Evolutionary conservation across 2,329 filamentous ascomycete species (phyloP).

Genomic region (Magnaporthiopsis poae): DNA sequence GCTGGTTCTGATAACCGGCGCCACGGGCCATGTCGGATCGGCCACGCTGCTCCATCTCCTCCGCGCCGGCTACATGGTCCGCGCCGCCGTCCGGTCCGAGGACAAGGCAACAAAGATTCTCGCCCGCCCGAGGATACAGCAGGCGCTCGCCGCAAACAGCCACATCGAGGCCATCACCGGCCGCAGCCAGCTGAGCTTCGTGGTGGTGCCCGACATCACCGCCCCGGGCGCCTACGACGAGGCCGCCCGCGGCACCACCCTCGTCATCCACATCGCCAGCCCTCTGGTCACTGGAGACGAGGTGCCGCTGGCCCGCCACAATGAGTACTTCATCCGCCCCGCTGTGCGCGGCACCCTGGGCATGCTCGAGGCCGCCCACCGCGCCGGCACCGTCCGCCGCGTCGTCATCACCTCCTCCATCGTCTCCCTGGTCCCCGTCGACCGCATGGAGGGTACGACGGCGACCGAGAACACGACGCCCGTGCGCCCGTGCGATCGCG

Average conservation of each 20-base stretch:
- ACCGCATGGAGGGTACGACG: slow-evolving; percentile 14
- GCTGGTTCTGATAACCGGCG: slow-evolving; percentile 13
- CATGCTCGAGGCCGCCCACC: slow-evolving; percentile 13
- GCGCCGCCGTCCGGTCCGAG: slow-evolving; percentile 13
- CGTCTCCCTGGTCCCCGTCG: slow-evolving; percentile 14
- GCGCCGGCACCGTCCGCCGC: slow-evolving; percentile 10
- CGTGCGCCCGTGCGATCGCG: slow-evolving; percentile 21
- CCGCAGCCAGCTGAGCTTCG: slow-evolving; percentile 8
- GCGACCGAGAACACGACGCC: slow-evolving; percentile 20
- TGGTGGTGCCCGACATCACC: slow-evolving; percentile 13
- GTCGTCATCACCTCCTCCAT: slow-evolving; percentile 22
- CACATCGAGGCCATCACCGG: slow-evolving; percentile 1
- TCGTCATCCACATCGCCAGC: slow-evolving; percentile 14
- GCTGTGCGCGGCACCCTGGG: slow-evolving; percentile 13
- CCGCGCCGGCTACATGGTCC: slow-evolving; percentile 11
- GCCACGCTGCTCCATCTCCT: slow-evolving; percentile 12
- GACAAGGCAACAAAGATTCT: slow-evolving; percentile 10
- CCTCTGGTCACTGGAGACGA: slow-evolving; percentile 14
- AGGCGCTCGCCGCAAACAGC: background rate
- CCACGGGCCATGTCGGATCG: slow-evolving; percentile 16
- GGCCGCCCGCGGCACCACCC: slow-evolving; percentile 11
- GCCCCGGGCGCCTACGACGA: slow-evolving; percentile 12
- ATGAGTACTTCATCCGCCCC: slow-evolving; percentile 13
- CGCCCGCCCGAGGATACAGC: slow-evolving; percentile 9
- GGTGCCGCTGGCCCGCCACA: slow-evolving; percentile 6